Evolutionary conservation across 1,284 basidiomycete species (phyloP).

Genomic region (Boletus sp.): DNA sequence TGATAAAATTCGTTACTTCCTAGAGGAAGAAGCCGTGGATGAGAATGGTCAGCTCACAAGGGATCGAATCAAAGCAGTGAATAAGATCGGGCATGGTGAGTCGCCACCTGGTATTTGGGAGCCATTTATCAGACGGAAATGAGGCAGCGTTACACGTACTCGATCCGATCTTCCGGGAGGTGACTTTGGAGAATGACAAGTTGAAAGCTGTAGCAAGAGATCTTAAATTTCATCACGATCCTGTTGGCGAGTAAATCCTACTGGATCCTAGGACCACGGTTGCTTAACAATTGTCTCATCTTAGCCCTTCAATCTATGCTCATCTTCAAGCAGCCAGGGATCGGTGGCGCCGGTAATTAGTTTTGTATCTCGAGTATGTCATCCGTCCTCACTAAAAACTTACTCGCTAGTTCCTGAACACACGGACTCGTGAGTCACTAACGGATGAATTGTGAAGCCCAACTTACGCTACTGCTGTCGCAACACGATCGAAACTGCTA

Average conservation of each 20-base stretch:
- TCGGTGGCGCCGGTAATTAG: constrained; percentile 78
- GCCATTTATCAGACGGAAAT: neutral
- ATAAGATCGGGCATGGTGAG: constrained; percentile 80
- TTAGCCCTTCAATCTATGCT: constrained; percentile 94
- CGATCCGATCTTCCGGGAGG: constrained; percentile 75
- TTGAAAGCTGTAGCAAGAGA: constrained; percentile 68
- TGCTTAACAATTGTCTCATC: neutral
- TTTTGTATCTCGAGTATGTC: neutral
- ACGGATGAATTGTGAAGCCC: neutral
- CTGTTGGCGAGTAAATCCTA: constrained; percentile 53
- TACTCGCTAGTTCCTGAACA: constrained; percentile 62
- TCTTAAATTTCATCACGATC: constrained; percentile 77
- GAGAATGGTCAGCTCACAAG: constrained; percentile 62
- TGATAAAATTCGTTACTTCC: constrained; percentile 89
- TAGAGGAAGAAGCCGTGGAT: constrained; percentile 79
- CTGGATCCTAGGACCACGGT: neutral
- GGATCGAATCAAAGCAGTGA: constrained; percentile 75
- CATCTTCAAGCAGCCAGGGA: constrained; percentile 85
- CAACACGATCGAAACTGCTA: constrained; percentile 25
- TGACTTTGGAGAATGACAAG: constrained; percentile 73
- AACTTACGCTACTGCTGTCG: constrained; percentile 7
- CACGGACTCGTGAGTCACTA: constrained; percentile 69
- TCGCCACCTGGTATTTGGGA: neutral
- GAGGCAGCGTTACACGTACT: constrained; percentile 71
- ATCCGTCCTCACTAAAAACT: constrained; percentile 1